Conservation (phyloP, 2,329 filamentous ascomycete species). For the Chaetomium globosum region DNA sequence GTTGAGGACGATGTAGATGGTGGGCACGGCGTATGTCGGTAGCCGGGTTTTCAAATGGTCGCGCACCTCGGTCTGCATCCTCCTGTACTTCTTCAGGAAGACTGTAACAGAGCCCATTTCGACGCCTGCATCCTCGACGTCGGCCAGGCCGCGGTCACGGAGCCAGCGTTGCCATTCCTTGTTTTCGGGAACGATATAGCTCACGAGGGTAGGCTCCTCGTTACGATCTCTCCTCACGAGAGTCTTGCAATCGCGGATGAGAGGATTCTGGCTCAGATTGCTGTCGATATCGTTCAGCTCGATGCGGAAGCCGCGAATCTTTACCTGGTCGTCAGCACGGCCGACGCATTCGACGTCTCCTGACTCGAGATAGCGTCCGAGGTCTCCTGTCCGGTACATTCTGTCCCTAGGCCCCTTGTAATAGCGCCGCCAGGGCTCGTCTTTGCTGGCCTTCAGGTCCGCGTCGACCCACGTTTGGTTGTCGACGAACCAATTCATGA, state of each 20-base stretch:
- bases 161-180: slow-evolving; percentile 73
- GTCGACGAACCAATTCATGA: slow-evolving; percentile 85
- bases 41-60: slow-evolving; percentile 72
- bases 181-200: slow-evolving; percentile 84
- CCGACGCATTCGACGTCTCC: slow-evolving; percentile 79
- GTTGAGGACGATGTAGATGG: slow-evolving; percentile 70
- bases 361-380: slow-evolving; percentile 71
- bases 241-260: slow-evolving; percentile 84
- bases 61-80: slow-evolving; percentile 55
- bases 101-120: slow-evolving; percentile 50
- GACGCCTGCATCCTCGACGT: slow-evolving; percentile 56
- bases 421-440: slow-evolving; percentile 75
- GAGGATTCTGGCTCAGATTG: slow-evolving; percentile 71
- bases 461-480: slow-evolving; percentile 67
- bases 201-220: slow-evolving; percentile 84
- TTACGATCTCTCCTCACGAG: slow-evolving; percentile 80
- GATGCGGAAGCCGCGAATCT: slow-evolving; percentile 93
- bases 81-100: slow-evolving; percentile 50
- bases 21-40: slow-evolving; percentile 74
- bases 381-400: slow-evolving; percentile 83
- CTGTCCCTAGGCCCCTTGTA: slow-evolving; percentile 84
- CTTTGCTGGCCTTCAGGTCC: slow-evolving; percentile 58
- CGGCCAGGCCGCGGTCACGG: slow-evolving; percentile 55
- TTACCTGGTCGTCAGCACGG: slow-evolving; percentile 85
- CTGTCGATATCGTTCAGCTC: slow-evolving; percentile 92